Evolutionary conservation across 1,284 basidiomycete genomes (phyloP), one percentile per base, ranked within the genome.

Genomic region (Ustilago sp.): DNA sequence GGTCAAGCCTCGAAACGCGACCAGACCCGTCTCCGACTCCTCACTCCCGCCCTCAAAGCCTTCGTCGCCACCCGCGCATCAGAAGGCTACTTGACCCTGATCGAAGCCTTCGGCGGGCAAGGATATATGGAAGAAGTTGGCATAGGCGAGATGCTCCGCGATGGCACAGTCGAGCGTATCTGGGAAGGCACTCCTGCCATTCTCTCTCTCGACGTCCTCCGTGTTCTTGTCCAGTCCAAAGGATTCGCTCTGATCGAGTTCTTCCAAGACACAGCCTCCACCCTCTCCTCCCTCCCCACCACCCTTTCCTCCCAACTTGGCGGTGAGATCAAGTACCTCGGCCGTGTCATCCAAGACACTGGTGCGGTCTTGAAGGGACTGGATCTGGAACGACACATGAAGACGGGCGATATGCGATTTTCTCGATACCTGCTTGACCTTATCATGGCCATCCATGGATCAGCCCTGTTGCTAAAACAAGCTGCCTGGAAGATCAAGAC

Each of bases 1-100:
- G 96, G 95, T n/a, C 97, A 97, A 88, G 93, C 91, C 4, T 98
- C 94, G 0, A 94, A 98, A 76, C 94, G 98, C 39, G 98, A 98
- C 87, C 95, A 97, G 87, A 98, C 86, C 32, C 86, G 91, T 59
- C 81, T 93, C 69, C 88, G 93, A 59, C 86, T 93, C 74, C 83
- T 93, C 61, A 93, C 92, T 0, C 91, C 92, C 3, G 89, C 91
- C 0, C 87, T 89, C 43, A 94, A 94, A 83, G 92, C 90, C 0
- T 93, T 92, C 83, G 88, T 89, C 3, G 89, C 92, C 8, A 90
- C 92, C 68, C 90, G 90, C 77, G 89, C 89, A 0, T 89, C 88
- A 55, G 85, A 88, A 0, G 91, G 89, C 4, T 91, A 93, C 88
- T 90, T 92, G 71, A 91, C 92, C 68, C 90, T 91, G 47, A 93